Evolutionary conservation across 2,329 filamentous ascomycete species (phyloP).

Genomic region (Fusarium sp.): DNA sequence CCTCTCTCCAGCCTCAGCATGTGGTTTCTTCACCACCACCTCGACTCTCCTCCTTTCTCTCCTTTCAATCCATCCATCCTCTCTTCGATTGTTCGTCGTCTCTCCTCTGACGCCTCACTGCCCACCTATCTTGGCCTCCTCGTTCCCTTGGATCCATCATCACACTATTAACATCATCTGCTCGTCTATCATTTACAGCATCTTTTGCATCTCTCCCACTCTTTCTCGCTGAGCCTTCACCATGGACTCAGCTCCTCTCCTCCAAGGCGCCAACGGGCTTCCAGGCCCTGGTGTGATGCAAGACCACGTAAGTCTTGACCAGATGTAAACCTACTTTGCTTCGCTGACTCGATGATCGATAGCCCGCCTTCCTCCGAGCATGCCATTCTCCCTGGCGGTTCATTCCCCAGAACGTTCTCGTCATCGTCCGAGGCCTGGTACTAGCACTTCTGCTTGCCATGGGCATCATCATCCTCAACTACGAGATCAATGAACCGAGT

Average conservation of each 20-base stretch:
- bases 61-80: constrained; percentile 18
- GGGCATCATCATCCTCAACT: constrained; percentile 57
- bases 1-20: not conserved
- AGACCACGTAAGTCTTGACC: constrained; percentile 48
- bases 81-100: not conserved
- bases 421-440: constrained; percentile 56
- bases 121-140: constrained; percentile 22
- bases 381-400: constrained; percentile 63
- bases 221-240: not conserved
- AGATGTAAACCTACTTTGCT: not conserved
- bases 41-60: not conserved
- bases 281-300: constrained; percentile 49
- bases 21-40: not conserved
- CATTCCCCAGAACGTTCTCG: constrained; percentile 59
- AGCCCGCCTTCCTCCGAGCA: constrained; percentile 64
- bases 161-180: not conserved
- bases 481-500: constrained; percentile 57
- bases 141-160: constrained; percentile 17
- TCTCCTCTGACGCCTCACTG: constrained; percentile 1
- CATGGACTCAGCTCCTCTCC: constrained; percentile 53
- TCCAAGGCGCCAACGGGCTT: constrained; percentile 45
- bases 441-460: constrained; percentile 58
- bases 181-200: not conserved
- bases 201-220: not conserved
- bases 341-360: constrained; percentile 21